A percentile compares a stretch with the other conserved stretches of the same genome.
phyloP scores from a whole-genome alignment of 441 rosid genomes.

The Gossypium schwendimanii region DNA sequence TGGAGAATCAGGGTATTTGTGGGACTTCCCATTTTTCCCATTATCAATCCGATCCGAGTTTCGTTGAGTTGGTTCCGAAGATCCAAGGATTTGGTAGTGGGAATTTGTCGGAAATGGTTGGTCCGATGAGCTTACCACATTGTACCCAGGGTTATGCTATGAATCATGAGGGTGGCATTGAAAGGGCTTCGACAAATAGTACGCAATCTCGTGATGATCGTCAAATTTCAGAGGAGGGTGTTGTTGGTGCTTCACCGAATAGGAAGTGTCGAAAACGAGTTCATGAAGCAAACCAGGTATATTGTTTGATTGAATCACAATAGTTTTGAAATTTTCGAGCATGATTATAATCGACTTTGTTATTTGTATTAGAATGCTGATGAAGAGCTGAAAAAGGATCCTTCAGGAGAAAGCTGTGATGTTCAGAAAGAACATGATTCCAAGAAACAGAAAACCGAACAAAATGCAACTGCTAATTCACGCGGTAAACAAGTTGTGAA shows the following conservation, averaged over 20 bases:
- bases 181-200: constrained; percentile 29
- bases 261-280: constrained; percentile 43
- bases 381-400: constrained; percentile 41
- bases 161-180: constrained; percentile 33
- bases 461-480: constrained; percentile 26
- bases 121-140: constrained; percentile 35
- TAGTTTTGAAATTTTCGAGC: not conserved
- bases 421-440: constrained; percentile 37
- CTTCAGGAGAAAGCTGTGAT: constrained; percentile 39
- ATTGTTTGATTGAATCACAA: constrained; percentile 7
- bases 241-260: constrained; percentile 28
- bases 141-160: constrained; percentile 33
- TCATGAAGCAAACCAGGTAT: constrained; percentile 40
- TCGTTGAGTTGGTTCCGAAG: constrained; percentile 43
- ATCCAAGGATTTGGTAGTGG: constrained; percentile 52
- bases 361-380: constrained; percentile 44
- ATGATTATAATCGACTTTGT: constrained; percentile 15
- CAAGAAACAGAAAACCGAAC: constrained; percentile 56
- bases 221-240: constrained; percentile 43
- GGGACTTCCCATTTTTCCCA: constrained; percentile 42
- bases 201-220: constrained; percentile 39
- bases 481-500: constrained; percentile 46
- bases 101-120: constrained; percentile 48
- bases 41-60: constrained; percentile 50
- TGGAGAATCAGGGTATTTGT: constrained; percentile 51